Evolutionary conservation across 1,139 yeast species (phyloP), one percentile per base, ranked within the genome.

Genomic region (Kazachstania sp.): DNA sequence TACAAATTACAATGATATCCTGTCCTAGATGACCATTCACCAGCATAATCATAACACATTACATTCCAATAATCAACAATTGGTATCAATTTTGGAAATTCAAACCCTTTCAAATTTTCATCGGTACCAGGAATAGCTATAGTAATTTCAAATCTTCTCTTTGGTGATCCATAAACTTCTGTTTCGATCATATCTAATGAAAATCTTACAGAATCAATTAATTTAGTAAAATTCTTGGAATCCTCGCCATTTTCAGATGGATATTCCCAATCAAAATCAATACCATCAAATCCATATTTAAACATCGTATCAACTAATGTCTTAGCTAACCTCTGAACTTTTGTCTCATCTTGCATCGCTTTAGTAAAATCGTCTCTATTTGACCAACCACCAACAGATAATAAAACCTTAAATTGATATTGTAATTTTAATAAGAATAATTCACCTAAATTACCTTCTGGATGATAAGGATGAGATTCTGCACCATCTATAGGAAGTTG

Each of bases 221-320:
- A 55, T 12, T 65, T 63, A 1, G 77, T 70, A 49, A 81, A 73
- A 43, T 64, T 61, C 1, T 55, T 47, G 1, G 79, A 78, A 51
- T 86, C 82, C 1, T 61, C 56, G 1, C 56, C 55, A 2, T 57
- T 55, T 39, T 66, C 71, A 20, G 67, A 62, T 0, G 97, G 95
- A 55, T 83, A 90, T 63, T 92, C 98, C 97, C 97, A 92, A 66
- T 92, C 98, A 34, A 92, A 68, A 63, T 92, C 98, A 44, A 92
- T 71, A 0, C 98, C 97, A 63, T 92, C 97, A 58, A 92, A 80
- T 0, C 86, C 83, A 58, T 79, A 75, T 45, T 71, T 67, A 3
- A 65, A 54, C 58, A 86, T 70, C 31, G 77, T 64, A 0, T 66
- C 65, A 1, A 76, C 71, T 1, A 81, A 70, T 1, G 83, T 71